Conservation (phyloP, 1,284 basidiomycete species). For the Pascua sp. region DNA sequence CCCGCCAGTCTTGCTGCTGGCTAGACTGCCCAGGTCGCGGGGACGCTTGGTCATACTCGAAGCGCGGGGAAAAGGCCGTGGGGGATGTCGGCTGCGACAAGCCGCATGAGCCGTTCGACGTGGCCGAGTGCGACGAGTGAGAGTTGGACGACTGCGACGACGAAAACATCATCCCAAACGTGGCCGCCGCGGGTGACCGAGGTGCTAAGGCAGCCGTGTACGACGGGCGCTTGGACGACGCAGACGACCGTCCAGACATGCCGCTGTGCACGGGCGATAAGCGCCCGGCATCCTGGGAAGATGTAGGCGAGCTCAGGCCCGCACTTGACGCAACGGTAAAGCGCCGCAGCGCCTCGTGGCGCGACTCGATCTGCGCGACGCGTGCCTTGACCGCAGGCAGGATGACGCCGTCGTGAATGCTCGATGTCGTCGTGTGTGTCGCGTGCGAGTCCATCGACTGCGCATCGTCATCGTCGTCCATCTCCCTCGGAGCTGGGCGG, state of each 20-base stretch:
- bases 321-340: constrained; percentile 35
- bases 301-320: constrained; percentile 1
- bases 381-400: constrained; percentile 34
- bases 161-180: too few relatives aligned
- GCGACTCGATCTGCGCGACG: constrained; percentile 39
- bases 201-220: constrained; percentile 7
- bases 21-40: neutral
- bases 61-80: neutral
- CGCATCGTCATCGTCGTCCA: too few relatives aligned
- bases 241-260: neutral
- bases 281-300: neutral
- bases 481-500: constrained; percentile 5
- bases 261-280: constrained; percentile 1
- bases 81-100: neutral
- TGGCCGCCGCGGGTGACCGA: neutral
- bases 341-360: constrained; percentile 38
- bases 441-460: constrained; percentile 9
- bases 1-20: neutral
- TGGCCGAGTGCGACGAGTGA: neutral
- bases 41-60: neutral
- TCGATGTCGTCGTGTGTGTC: constrained; percentile 14
- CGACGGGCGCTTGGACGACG: constrained; percentile 1
- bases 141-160: too few relatives aligned
- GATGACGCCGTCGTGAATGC: constrained; percentile 11
- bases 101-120: neutral